phyloP scores from a whole-genome alignment of 768 basidiomycete species.

The Rhizopogon rudus region DNA sequence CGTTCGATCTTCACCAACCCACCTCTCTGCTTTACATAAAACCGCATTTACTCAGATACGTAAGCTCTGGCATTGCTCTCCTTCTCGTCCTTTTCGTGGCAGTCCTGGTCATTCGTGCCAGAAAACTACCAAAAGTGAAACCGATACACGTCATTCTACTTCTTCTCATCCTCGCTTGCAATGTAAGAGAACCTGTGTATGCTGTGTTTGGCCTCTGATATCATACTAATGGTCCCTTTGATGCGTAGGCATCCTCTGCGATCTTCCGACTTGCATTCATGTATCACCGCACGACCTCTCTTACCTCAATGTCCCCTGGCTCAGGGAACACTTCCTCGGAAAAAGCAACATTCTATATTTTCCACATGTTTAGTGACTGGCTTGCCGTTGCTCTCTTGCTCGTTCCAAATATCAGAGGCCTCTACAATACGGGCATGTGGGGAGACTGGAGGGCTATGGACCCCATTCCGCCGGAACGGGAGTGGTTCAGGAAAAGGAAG shows the following conservation, averaged over 20 bases:
- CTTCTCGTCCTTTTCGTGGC: constrained; percentile 16
- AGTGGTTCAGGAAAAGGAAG: background rate
- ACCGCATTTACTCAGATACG: constrained; percentile 14
- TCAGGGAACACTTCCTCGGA: constrained; percentile 29
- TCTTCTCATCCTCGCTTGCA: constrained; percentile 18
- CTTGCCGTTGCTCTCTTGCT: constrained; percentile 26
- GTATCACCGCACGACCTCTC: constrained; percentile 28
- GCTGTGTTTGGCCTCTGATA: background rate
- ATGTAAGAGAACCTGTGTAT: constrained; percentile 26
- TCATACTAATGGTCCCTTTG: background rate
- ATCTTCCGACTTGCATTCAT: constrained; percentile 39
- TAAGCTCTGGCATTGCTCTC: constrained; percentile 23
- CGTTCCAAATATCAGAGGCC: constrained; percentile 23
- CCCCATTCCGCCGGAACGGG: background rate
- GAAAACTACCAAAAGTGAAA: constrained; percentile 21
- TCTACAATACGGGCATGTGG: constrained; percentile 23
- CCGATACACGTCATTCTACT: constrained; percentile 17
- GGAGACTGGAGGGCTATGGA: constrained; percentile 14
- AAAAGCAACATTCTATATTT: constrained; percentile 39
- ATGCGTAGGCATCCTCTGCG: constrained; percentile 18
- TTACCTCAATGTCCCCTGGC: constrained; percentile 24
- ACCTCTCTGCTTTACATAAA: background rate
- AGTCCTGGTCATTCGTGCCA: constrained; percentile 18
- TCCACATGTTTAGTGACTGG: constrained; percentile 44
- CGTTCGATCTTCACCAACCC: constrained; percentile 12